Base-by-base conservation (phyloP, 805 yeast genomes). In the Myxozyma vanderwaltii region DNA sequence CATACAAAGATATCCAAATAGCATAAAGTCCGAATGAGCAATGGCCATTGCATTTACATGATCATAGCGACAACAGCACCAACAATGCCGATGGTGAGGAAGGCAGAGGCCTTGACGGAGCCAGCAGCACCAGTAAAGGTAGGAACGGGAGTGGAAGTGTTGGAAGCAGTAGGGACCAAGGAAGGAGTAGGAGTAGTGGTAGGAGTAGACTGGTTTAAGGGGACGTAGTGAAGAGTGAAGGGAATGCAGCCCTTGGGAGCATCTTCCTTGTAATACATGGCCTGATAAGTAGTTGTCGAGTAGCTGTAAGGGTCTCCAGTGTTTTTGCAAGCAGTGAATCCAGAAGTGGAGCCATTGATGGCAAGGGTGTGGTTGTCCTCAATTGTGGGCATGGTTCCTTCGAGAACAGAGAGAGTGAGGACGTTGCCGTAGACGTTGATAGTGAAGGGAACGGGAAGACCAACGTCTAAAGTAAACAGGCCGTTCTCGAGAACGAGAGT, bases 281-380 rank as follows among this genome's bases (percentile, higher is more conserved):
- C 71, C 54, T 70, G 70, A 60, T 67, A 76, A 21, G 59, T 15
- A 10, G 45, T 13, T 19, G 63, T 39, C 38, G 80, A 76, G 69
- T 72, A 75, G n/a, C 61, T 41, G 72, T 79, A 79, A 26, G 81
- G 80, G 66, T 80, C 83, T 47, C 65, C 66, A 58, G 76, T 72
- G 72, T 78, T 74, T 74, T 72, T 76, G 64, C 76, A 76, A 52
- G 78, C 82, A 65, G 70, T 76, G 71, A 79, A 77, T 26, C 70
- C 70, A 27, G 63, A 64, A 26, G 72, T 23, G 21, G 75, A 56
- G 44, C 77, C 76, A 44, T 72, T 67, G 54, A 71, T 70, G 15
- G 59, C 49, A 49, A 78, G 67, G 17, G 59, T 54, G 33, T 70
- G n/a, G n/a, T n/a, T 73, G 51, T 63, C 52, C n/a, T 33, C 43